Conservation (phyloP, 768 basidiomycete genomes). For the Asterophora lycoperdoides region DNA sequence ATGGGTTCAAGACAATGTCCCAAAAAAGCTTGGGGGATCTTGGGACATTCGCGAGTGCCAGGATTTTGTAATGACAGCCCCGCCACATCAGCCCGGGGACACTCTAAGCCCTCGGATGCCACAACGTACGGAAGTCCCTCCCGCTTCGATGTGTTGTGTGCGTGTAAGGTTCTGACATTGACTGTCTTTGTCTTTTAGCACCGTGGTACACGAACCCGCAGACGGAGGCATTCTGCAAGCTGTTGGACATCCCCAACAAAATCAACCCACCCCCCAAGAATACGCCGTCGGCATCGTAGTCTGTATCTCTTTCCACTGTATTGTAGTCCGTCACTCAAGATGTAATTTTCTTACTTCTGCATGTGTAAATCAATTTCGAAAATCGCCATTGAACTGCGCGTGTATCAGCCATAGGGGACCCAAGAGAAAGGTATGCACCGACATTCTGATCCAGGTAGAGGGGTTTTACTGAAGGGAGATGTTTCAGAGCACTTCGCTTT, state of each 20-base stretch:
- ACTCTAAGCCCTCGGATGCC: slow-evolving; percentile 1
- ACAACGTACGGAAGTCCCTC: slow-evolving; percentile 34
- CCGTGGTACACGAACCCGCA: slow-evolving; percentile 84
- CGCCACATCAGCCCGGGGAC: slow-evolving; percentile 34
- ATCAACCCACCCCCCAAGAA: slow-evolving; percentile 24
- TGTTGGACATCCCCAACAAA: slow-evolving; percentile 78
- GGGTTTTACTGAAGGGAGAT: too few species aligned
- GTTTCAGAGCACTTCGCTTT: too few species aligned
- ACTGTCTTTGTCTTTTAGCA: slow-evolving; percentile 37
- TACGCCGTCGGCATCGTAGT: not conserved
- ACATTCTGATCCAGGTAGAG: too few species aligned
- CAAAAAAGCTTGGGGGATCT: slow-evolving; percentile 27
- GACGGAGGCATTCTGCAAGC: slow-evolving; percentile 76
- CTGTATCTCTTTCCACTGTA: not conserved
- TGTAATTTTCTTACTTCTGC: not conserved
- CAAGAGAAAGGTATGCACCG: too few species aligned
- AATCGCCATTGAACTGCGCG: too few species aligned
- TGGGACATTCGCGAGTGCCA: slow-evolving; percentile 54
- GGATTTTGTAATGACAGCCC: slow-evolving; percentile 64
- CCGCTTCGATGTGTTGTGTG: slow-evolving; percentile 11
- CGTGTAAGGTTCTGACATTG: slow-evolving; percentile 23
- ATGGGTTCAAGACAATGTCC: slow-evolving; percentile 66
- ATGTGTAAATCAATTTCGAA: too few species aligned
- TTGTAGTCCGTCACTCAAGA: not conserved
- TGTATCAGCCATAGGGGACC: too few species aligned